These are phyloP conservation scores for Platanthera zijinensis DNA, from an alignment of 106 monocot genomes.

Conservation along the genomic window DNA sequence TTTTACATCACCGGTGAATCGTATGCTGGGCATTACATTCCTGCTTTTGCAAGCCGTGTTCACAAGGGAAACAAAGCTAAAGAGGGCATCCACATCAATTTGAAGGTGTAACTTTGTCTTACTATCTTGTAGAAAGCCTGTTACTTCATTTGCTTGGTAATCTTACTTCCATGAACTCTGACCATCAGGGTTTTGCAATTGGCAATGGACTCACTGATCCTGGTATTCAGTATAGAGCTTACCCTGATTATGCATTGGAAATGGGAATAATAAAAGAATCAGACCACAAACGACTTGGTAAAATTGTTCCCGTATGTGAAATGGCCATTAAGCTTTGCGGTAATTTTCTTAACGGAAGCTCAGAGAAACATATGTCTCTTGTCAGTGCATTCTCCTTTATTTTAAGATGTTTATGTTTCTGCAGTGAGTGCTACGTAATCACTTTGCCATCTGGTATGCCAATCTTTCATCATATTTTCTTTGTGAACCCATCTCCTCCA, in stretches of 20 bases:
- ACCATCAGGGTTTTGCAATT: conserved; percentile 85
- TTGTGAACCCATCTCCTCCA: too few species aligned
- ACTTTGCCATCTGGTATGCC: background rate
- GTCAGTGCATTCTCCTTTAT: background rate
- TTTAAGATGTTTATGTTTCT: too few species aligned
- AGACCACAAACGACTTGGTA: conserved; percentile 71
- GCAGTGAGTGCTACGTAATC: conserved; percentile 2
- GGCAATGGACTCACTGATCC: conserved; percentile 98
- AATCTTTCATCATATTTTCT: background rate
- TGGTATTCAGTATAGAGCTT: conserved; percentile 90
- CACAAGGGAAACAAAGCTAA: conserved; percentile 89
- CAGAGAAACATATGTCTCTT: background rate
- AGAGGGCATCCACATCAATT: conserved; percentile 84
- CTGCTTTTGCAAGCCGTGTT: conserved; percentile 85
- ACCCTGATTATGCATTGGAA: conserved; percentile 86
- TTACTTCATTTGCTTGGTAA: background rate
- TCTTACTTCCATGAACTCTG: background rate
- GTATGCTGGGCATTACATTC: conserved; percentile 98
- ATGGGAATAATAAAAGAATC: conserved; percentile 68
- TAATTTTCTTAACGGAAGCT: conserved; percentile 14
- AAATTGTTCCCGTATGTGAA: conserved; percentile 61
- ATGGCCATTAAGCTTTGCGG: conserved; percentile 80
- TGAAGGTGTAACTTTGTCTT: conserved; percentile 44
- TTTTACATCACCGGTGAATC: conserved; percentile 96
- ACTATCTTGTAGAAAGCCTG: background rate